These are phyloP conservation scores for Podaxis sp. DNA, from an alignment of 768 basidiomycete species.

Conservation along the genomic window DNA sequence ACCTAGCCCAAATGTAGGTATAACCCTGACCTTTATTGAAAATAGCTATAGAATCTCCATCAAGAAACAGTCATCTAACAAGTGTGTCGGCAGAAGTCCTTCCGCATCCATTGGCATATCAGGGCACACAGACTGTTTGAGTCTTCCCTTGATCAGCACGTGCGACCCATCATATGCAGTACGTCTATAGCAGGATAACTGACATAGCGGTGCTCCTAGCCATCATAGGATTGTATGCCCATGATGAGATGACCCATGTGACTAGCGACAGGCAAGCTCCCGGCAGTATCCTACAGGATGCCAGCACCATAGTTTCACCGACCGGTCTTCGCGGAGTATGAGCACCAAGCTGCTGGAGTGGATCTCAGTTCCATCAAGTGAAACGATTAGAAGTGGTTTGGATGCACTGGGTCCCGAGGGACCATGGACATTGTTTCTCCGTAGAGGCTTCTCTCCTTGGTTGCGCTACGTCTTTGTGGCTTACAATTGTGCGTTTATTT, in stretches of 20 bases:
- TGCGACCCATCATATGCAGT: conserved; percentile 98
- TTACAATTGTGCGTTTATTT: no score
- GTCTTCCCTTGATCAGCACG: conserved; percentile 87
- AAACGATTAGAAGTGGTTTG: no score
- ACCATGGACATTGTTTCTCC: no score
- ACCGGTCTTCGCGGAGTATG: no score
- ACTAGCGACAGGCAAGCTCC: conserved; percentile 90
- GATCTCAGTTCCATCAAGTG: no score
- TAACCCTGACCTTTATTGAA: no score
- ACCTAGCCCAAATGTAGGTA: no score
- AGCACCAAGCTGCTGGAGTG: no score
- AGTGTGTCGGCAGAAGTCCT: conserved; percentile 90
- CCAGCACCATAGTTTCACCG: background rate
- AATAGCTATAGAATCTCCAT: no score
- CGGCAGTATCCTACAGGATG: conserved; percentile 77
- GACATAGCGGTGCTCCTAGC: conserved; percentile 95
- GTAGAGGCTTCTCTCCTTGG: no score
- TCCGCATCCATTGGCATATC: conserved; percentile 94
- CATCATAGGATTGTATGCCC: conserved; percentile 97
- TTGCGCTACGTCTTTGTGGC: no score
- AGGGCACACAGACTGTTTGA: conserved; percentile 90
- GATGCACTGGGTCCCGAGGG: no score
- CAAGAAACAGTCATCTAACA: conserved; percentile 95
- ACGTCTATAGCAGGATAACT: conserved; percentile 99
- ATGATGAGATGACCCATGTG: conserved; percentile 98